These are phyloP conservation scores for Penicillium aurantiogriseum DNA, from an alignment of 2,329 filamentous ascomycete species.

Conservation along the genomic window DNA sequence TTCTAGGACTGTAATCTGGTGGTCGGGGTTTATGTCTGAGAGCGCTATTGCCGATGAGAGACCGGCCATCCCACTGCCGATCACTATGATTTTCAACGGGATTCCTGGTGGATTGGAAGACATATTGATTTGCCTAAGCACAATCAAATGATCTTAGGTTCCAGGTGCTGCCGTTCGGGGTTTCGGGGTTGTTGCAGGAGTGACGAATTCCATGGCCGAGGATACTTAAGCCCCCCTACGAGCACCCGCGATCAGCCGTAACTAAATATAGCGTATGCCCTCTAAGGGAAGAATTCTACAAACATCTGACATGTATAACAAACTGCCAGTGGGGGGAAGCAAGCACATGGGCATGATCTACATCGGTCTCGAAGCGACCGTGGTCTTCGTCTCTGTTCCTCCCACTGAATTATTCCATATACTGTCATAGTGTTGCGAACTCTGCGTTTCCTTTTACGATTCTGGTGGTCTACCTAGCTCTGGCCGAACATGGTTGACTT, in stretches of 20 bases:
- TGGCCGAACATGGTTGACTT: too few relatives aligned
- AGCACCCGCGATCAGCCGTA: not conserved
- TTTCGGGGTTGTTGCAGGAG: not conserved
- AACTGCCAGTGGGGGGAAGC: too few relatives aligned
- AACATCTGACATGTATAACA: too few relatives aligned
- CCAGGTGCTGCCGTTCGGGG: not conserved
- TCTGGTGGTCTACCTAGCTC: too few relatives aligned
- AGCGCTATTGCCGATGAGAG: not conserved
- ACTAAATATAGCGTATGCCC: not conserved
- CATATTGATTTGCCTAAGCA: not conserved
- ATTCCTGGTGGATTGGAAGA: not conserved
- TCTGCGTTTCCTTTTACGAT: too few relatives aligned
- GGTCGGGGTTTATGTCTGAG: not conserved
- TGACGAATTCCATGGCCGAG: not conserved
- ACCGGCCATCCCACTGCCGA: not conserved
- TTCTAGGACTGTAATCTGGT: not conserved
- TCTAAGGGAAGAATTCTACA: too few relatives aligned
- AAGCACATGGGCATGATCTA: too few relatives aligned
- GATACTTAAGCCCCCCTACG: not conserved
- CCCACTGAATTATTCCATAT: too few relatives aligned
- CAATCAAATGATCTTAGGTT: not conserved
- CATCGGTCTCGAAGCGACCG: too few relatives aligned
- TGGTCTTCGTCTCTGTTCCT: too few relatives aligned
- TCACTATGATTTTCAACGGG: not conserved
- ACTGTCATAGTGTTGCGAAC: too few relatives aligned